phyloP scores from a whole-genome alignment of 108 stramenopile species.

The Pseudonitzschia delicatissima region DNA sequence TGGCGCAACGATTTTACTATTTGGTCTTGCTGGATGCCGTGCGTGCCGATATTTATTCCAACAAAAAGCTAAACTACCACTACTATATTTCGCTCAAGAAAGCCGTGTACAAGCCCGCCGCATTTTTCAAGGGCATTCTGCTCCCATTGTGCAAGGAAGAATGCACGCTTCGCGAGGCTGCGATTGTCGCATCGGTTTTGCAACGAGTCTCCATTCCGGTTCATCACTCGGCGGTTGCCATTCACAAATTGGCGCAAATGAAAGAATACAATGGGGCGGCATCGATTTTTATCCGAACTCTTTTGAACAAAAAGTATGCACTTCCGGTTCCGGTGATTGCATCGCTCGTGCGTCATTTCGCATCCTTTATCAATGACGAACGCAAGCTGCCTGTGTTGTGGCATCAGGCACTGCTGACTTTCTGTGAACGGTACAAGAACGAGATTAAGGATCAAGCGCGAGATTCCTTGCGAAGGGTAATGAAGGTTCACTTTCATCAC shows the following conservation, averaged over 20 bases:
- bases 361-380: slow-evolving; percentile 63
- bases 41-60: slow-evolving; percentile 87
- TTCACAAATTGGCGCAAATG: slow-evolving; percentile 93
- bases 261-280: slow-evolving; percentile 90
- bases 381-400: slow-evolving; percentile 89
- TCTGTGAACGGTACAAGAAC: slow-evolving; percentile 94
- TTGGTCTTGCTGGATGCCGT: slow-evolving; percentile 93
- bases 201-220: slow-evolving; percentile 93
- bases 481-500: slow-evolving; percentile 90
- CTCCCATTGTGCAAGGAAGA: slow-evolving; percentile 89
- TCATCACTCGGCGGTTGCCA: slow-evolving; percentile 95
- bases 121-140: slow-evolving; percentile 98
- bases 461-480: slow-evolving; percentile 68
- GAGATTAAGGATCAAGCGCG: slow-evolving; percentile 81
- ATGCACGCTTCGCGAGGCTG: slow-evolving; percentile 96
- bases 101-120: slow-evolving; percentile 96
- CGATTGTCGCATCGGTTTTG: slow-evolving; percentile 93
- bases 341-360: slow-evolving; percentile 90
- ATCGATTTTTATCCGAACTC: slow-evolving; percentile 87
- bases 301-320: slow-evolving; percentile 98
- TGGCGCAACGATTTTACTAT: slow-evolving; percentile 98
- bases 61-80: slow-evolving; percentile 98
- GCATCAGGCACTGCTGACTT: slow-evolving; percentile 95
- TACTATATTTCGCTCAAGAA: slow-evolving; percentile 94
- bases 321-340: slow-evolving; percentile 92